These are phyloP conservation scores for Colletotrichum lini DNA, from an alignment of 2,329 filamentous ascomycete species.

Conservation along the genomic window DNA sequence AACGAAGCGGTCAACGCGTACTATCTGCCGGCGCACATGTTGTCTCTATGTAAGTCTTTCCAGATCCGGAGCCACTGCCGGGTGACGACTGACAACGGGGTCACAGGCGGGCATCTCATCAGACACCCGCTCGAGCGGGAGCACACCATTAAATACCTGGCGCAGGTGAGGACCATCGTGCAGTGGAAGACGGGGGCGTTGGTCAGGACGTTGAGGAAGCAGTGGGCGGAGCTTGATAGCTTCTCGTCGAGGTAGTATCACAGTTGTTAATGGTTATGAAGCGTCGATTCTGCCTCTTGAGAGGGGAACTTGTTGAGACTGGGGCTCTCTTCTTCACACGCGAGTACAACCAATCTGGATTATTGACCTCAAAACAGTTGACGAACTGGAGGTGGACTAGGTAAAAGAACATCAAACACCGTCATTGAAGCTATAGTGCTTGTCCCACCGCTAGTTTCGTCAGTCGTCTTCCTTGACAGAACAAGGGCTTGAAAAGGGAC, in stretches of 20 bases:
- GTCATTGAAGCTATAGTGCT: constrained; percentile 33
- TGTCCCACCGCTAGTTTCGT: constrained; percentile 26
- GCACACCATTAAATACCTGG: constrained; percentile 45
- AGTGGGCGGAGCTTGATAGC: constrained; percentile 37
- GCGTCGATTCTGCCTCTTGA: too few species aligned
- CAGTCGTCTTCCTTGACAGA: not conserved
- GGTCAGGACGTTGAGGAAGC: constrained; percentile 41
- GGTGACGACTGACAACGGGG: not conserved
- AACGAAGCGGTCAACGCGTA: constrained; percentile 45
- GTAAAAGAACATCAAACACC: not conserved
- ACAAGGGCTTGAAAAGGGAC: not conserved
- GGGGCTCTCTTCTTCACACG: not conserved
- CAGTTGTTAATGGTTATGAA: not conserved
- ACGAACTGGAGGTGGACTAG: too few species aligned
- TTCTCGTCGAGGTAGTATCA: constrained; percentile 24
- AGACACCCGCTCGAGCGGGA: constrained; percentile 28
- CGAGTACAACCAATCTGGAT: not conserved
- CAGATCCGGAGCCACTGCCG: not conserved
- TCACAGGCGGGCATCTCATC: constrained; percentile 31
- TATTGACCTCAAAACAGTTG: too few species aligned
- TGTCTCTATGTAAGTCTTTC: constrained; percentile 42
- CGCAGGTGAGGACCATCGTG: constrained; percentile 32
- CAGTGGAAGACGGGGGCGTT: constrained; percentile 37
- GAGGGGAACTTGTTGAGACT: too few species aligned
- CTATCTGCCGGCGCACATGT: constrained; percentile 45